These are phyloP conservation scores for Gliomastix tumulicola DNA, from an alignment of 2,329 filamentous ascomycete species.

Conservation along the genomic window DNA sequence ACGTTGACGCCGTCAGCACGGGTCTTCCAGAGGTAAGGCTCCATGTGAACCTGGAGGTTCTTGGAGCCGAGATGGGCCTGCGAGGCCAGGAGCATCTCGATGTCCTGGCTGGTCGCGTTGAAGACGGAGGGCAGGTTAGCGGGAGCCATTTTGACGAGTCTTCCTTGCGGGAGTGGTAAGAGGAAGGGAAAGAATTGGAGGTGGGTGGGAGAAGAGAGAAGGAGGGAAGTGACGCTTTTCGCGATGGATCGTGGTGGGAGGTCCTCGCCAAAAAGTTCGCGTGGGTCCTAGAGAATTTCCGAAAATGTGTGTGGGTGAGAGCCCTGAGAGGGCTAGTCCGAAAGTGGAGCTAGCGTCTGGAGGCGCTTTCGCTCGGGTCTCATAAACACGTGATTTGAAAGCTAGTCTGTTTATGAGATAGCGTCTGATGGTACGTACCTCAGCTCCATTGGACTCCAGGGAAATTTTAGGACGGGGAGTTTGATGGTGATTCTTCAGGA, in stretches of 20 bases:
- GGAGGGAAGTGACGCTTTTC: constrained; percentile 1
- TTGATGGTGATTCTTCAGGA: no score
- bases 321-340: constrained; percentile 22
- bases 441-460: background rate
- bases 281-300: constrained; percentile 23
- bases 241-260: constrained; percentile 11
- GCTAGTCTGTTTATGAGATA: no score
- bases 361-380: no score
- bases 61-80: constrained; percentile 96
- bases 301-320: constrained; percentile 30
- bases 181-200: constrained; percentile 12
- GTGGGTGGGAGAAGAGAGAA: constrained; percentile 16
- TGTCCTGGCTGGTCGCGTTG: constrained; percentile 96
- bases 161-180: constrained; percentile 16
- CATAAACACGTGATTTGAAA: no score
- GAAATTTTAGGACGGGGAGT: constrained; percentile 6
- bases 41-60: constrained; percentile 99
- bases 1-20: constrained; percentile 97
- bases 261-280: constrained; percentile 32
- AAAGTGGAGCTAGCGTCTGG: constrained; percentile 13
- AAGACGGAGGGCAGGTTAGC: constrained; percentile 89
- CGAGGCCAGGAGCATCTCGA: constrained; percentile 98
- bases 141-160: constrained; percentile 79
- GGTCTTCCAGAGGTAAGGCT: constrained; percentile 99
- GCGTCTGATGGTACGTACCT: no score